Conservation (phyloP, 371 early-diverging fungal species). For the Mortierella sp. region DNA sequence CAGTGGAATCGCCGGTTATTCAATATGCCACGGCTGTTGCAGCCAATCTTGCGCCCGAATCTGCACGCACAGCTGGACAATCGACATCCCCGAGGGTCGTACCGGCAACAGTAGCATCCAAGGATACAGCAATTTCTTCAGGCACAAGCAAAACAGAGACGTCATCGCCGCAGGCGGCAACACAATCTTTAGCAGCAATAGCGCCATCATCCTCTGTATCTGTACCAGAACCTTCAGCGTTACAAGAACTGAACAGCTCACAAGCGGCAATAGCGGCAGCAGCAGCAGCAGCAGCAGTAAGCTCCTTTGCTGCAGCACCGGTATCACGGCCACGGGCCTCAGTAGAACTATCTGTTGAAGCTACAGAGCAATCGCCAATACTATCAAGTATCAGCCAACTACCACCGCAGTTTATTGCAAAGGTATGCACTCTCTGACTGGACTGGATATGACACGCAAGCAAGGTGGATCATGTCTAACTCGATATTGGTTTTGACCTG, state of each 20-base stretch:
- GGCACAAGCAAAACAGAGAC: constrained; percentile 16
- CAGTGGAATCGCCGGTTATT: constrained; percentile 26
- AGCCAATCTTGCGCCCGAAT: constrained; percentile 37
- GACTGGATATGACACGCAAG: no score
- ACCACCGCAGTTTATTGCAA: no score
- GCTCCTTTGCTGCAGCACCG: neutral
- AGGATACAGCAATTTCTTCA: constrained; percentile 25
- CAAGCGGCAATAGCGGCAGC: constrained; percentile 12
- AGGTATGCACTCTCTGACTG: no score
- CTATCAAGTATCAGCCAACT: neutral
- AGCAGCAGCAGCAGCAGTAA: constrained; percentile 9
- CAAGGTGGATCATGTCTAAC: no score
- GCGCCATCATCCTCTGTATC: neutral
- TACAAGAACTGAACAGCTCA: neutral
- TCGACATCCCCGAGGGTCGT: constrained; percentile 23
- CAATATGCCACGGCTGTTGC: constrained; percentile 48
- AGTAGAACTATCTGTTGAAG: neutral
- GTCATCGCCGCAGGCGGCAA: constrained; percentile 24
- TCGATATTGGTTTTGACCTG: no score
- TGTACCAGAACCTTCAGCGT: neutral
- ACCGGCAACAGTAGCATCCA: constrained; percentile 19
- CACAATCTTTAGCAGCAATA: constrained; percentile 27
- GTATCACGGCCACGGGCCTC: neutral
- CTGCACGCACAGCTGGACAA: constrained; percentile 13
- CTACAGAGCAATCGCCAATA: neutral